A percentile compares a stretch with the other conserved stretches of the same genome.
These are phyloP conservation scores for Yueomyces sp. DNA, from an alignment of 805 yeast genomes.

Conservation along the genomic window DNA sequence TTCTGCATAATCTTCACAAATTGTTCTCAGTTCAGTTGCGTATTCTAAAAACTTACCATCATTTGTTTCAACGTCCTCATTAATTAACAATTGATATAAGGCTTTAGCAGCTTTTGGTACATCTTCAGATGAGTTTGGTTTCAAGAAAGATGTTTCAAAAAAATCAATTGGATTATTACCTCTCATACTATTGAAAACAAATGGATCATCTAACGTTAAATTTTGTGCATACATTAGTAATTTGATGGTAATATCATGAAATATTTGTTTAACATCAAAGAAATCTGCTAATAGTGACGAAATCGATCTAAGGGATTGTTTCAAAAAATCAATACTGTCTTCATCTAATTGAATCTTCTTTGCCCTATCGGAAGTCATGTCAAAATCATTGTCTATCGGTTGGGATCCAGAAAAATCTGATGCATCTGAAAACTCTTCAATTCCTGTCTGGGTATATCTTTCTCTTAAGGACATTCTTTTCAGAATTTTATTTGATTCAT, in stretches of 20 bases:
- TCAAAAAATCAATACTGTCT: constrained; percentile 21
- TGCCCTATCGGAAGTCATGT: background rate
- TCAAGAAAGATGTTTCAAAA: constrained; percentile 15
- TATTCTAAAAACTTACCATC: constrained; percentile 24
- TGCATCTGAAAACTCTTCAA: background rate
- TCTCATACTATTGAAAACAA: constrained; percentile 50
- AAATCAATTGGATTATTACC: constrained; percentile 32
- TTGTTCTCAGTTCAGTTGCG: constrained; percentile 17
- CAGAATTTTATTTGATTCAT: background rate
- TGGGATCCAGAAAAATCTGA: background rate
- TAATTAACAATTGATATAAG: constrained; percentile 33
- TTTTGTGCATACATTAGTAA: constrained; percentile 58
- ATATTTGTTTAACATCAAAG: constrained; percentile 56
- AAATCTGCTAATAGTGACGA: constrained; percentile 42
- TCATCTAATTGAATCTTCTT: constrained; percentile 7
- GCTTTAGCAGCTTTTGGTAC: constrained; percentile 21
- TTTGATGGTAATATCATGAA: constrained; percentile 47
- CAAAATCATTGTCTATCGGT: background rate
- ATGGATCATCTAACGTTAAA: constrained; percentile 61
- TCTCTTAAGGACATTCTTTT: background rate
- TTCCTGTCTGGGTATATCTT: background rate
- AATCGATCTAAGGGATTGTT: constrained; percentile 17
- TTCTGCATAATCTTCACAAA: constrained; percentile 24
- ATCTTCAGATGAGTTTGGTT: constrained; percentile 2
- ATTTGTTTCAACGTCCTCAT: constrained; percentile 31